Base-by-base conservation (phyloP, 2,329 filamentous ascomycete genomes). In the Leptographium lundbergii region DNA sequence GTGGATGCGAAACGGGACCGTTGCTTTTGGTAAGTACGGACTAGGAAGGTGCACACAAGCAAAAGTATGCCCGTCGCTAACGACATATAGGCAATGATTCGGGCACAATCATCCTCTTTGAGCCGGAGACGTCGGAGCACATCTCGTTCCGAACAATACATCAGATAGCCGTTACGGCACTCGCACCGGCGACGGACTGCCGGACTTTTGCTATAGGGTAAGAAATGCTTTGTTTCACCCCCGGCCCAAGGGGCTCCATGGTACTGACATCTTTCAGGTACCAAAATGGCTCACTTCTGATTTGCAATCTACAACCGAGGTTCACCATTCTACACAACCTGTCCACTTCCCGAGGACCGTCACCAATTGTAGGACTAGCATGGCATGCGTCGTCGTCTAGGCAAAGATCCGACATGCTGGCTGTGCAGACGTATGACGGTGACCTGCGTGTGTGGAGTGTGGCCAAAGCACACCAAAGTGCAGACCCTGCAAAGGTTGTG, bases 331-430 rank as follows among this genome's bases (percentile, higher is more conserved):
- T 97, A 56, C 91, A 99, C 72, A 96, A 92, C 56, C 77, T 99
- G 63, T 91, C 87, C 55, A 95, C 90, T 0, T 88, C 87, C 0
- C 81, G 89, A 66, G 82, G 84, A 1, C 92, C 94, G 1, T 96
- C 92, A 0, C 88, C 90, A 2, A 91, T 99, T 56, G 85, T 91
- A 4, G 89, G 85, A 10, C 75, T 99, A 24, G 84, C 90, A 60
- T 99, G 94, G 94, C 94, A 99, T 77, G 91, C 92, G 45, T 96
- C 94, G 0, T 96, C 94, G 0, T 88, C 91, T 0, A 89, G 91
- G 65, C 91, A 96, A 71, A 96, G 95, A 73, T 96, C 94, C 0
- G 92, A 97, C 68, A 99, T 99, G 94, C 77, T 99, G 67, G 92
- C 92, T 1, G 89, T 91, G 10, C 92, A 97, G 72, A 94, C 90